Evolutionary conservation across 108 stramenopile genomes (phyloP).

Genomic region (Bacterosira constricta): DNA sequence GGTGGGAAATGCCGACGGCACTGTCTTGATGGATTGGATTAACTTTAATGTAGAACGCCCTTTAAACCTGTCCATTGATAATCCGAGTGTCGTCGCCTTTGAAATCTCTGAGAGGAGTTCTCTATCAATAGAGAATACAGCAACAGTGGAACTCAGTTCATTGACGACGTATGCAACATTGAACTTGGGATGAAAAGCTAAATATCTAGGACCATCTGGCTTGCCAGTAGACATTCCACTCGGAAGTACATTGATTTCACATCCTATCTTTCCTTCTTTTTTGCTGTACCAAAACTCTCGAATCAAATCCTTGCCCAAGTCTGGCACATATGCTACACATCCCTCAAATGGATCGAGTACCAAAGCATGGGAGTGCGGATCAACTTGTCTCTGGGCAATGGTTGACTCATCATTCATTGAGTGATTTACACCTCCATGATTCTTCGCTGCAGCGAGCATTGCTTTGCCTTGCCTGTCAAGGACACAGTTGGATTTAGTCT

Average conservation of each 20-base stretch:
- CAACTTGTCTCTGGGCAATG: constrained; percentile 85
- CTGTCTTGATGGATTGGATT: constrained; percentile 88
- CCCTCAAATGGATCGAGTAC: constrained; percentile 93
- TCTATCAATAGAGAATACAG: constrained; percentile 85
- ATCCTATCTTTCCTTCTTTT: constrained; percentile 56
- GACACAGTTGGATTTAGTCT: constrained; percentile 66
- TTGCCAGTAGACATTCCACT: constrained; percentile 82
- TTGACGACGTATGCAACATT: constrained; percentile 91
- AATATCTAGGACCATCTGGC: constrained; percentile 91
- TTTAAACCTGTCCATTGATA: constrained; percentile 73
- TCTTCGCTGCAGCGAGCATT: constrained; percentile 69
- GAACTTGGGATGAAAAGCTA: constrained; percentile 89
- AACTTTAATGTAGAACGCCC: constrained; percentile 77
- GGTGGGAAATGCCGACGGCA: constrained; percentile 87
- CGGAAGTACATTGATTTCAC: constrained; percentile 75
- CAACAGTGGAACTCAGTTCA: constrained; percentile 88
- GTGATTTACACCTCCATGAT: constrained; percentile 84
- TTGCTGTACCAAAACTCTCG: constrained; percentile 82
- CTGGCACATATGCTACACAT: constrained; percentile 83
- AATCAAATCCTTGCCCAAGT: constrained; percentile 90
- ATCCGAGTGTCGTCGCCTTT: constrained; percentile 55
- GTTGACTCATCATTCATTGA: constrained; percentile 84
- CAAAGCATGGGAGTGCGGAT: constrained; percentile 95
- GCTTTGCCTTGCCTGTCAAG: constrained; percentile 61
- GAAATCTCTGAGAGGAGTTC: constrained; percentile 72